Conservation (phyloP, 768 basidiomycete species). For the Obba rivulosa region DNA sequence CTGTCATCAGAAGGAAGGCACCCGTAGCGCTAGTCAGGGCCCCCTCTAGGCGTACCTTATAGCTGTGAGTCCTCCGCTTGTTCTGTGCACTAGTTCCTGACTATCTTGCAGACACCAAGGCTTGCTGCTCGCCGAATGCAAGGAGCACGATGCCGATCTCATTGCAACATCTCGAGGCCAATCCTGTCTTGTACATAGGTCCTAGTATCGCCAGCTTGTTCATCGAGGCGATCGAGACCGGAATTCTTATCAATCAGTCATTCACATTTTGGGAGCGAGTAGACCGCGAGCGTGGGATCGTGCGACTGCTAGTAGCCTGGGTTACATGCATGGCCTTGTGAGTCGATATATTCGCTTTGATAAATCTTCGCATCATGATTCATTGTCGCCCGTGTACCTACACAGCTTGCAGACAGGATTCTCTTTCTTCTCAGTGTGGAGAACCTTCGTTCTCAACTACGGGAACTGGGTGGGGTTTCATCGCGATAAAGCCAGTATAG, state of each 20-base stretch:
- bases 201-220: slow-evolving; percentile 13
- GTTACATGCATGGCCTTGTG: slow-evolving; percentile 19
- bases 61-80: too few species aligned
- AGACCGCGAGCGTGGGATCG: slow-evolving; percentile 9
- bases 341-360: too few species aligned
- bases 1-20: too few species aligned
- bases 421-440: slow-evolving; percentile 18
- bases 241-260: slow-evolving; percentile 19
- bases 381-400: too few species aligned
- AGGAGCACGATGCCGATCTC: slow-evolving; percentile 12
- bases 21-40: too few species aligned
- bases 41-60: too few species aligned
- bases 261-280: slow-evolving; percentile 18
- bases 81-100: background rate
- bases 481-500: background rate
- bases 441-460: slow-evolving; percentile 16
- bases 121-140: background rate
- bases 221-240: slow-evolving; percentile 20
- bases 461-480: slow-evolving; percentile 18
- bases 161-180: slow-evolving; percentile 9
- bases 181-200: slow-evolving; percentile 19
- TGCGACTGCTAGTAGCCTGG: slow-evolving; percentile 18
- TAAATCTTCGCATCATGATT: too few species aligned
- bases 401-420: slow-evolving; percentile 18
- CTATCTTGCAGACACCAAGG: background rate